Base-by-base conservation (phyloP, 331 rosid species). In the Acacia pycnantha region DNA sequence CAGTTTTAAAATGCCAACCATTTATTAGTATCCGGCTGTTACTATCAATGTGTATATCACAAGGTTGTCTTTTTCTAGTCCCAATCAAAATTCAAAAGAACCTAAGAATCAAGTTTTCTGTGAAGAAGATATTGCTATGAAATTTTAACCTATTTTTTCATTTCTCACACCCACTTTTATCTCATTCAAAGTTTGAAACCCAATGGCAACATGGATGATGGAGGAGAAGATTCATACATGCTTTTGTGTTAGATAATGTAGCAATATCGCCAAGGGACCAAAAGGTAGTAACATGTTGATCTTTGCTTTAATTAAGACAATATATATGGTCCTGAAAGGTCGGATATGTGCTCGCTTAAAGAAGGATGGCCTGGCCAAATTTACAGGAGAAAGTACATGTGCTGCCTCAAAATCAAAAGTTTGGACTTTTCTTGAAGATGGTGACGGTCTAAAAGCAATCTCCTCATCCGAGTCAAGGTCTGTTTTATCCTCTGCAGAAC, bases 181-280 rank as follows among this genome's bases (percentile, higher is more conserved):
- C 81, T 59, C 35, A 46, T 16, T 19, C 18, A 65, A 7, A 65
- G 44, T 65, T 31, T 8, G 24, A 65, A 77, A 19, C 22, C 35
- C 37, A 29, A 27, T 29, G 27, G 48, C 18, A 77, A 59, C 24
- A 58, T 27, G 58, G 53, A 27, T 2, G 24, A 58, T 24, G n/a
- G 75, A 51, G 50, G 41, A 65, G 72, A n/a, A 24, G 31, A 70
- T 21, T 51, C 89, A n/a, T 89, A 92, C 98, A 87, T 94, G 98
- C 50, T 92, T 86, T 46, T 78, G 85, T 0, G 92, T 88, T 4
- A 89, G 3, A 77, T 92, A 92, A 78, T 92, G 98, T 26, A 92
- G 88, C 82, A 91, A 74, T 19, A 94, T 91, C 1, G 98, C 98
- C 75, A 94, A 51, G 0, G 98, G 98, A 70, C 98, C 98, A 86